Conservation (phyloP, 2,329 filamentous ascomycete genomes). For the Zalaria obscura region DNA sequence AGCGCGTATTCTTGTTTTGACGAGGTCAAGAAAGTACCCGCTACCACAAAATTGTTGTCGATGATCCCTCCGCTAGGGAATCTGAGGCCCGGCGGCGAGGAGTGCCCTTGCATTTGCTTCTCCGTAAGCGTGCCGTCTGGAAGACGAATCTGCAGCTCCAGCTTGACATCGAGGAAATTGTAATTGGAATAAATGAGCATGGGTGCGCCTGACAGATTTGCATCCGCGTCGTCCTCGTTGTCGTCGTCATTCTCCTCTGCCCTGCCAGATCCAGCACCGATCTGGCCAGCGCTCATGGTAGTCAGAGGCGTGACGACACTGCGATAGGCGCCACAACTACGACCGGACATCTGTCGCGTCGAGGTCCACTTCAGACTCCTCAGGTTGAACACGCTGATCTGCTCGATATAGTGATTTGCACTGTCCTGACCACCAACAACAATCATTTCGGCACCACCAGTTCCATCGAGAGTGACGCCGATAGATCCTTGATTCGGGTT, state of each 20-base stretch:
- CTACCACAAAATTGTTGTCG: constrained; percentile 92
- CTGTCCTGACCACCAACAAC: constrained; percentile 94
- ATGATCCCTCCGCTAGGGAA: constrained; percentile 95
- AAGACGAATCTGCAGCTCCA: constrained; percentile 79
- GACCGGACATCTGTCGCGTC: constrained; percentile 61
- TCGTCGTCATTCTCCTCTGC: constrained; percentile 21
- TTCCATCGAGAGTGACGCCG: constrained; percentile 78
- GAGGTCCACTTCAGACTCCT: constrained; percentile 91
- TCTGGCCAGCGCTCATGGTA: constrained; percentile 47
- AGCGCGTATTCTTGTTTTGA: constrained; percentile 97
- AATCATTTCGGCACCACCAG: constrained; percentile 90
- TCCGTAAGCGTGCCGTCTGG: constrained; percentile 75
- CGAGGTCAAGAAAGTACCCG: constrained; percentile 90
- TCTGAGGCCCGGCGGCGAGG: constrained; percentile 79
- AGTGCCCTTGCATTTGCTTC: constrained; percentile 73
- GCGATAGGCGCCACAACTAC: constrained; percentile 90
- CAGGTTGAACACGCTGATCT: constrained; percentile 96
- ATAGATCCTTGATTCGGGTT: constrained; percentile 79
- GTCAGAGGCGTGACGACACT: constrained; percentile 83
- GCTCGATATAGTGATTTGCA: constrained; percentile 97
- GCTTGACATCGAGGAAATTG: constrained; percentile 92
- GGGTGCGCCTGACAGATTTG: constrained; percentile 33
- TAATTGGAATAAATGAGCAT: constrained; percentile 99
- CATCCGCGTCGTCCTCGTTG: constrained; percentile 5
- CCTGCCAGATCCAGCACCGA: constrained; percentile 45